These are phyloP conservation scores for Ilyonectria destructans DNA, from an alignment of 2,329 filamentous ascomycete species.

Conservation along the genomic window DNA sequence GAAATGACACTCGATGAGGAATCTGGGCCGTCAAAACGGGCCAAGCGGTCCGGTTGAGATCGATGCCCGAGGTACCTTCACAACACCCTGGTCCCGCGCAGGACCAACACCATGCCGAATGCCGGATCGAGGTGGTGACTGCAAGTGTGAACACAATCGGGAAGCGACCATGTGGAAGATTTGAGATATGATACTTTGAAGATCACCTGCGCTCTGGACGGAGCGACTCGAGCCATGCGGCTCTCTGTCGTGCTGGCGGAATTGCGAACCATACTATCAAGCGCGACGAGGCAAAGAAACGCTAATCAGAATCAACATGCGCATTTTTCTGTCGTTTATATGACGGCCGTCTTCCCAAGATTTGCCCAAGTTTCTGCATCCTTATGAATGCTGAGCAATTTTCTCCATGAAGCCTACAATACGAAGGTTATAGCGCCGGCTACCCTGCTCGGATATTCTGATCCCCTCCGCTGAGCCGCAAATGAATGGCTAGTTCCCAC, in stretches of 20 bases:
- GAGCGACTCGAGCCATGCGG: constrained; percentile 10
- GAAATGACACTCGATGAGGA: constrained; percentile 49
- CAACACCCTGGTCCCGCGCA: neutral
- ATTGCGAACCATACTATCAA: constrained; percentile 21
- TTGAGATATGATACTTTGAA: constrained; percentile 24
- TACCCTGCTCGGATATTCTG: constrained; percentile 5
- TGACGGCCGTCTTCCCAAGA: constrained; percentile 5
- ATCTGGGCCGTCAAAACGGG: constrained; percentile 51
- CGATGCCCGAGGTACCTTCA: neutral
- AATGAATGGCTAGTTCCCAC: constrained; percentile 3
- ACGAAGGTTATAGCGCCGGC: neutral
- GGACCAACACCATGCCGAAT: neutral
- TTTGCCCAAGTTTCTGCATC: neutral
- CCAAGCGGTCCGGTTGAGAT: constrained; percentile 46
- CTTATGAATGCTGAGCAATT: neutral
- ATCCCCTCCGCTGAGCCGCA: constrained; percentile 13
- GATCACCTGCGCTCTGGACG: constrained; percentile 16
- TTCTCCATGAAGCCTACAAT: neutral
- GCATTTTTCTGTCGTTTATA: constrained; percentile 18
- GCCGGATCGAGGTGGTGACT: constrained; percentile 7
- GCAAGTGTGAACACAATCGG: constrained; percentile 12
- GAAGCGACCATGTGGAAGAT: constrained; percentile 13
- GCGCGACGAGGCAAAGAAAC: constrained; percentile 19
- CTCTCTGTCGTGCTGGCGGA: neutral
- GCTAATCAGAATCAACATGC: constrained; percentile 20